Conservation (phyloP, 805 yeast genomes). For the Teunomyces funiuensis region DNA sequence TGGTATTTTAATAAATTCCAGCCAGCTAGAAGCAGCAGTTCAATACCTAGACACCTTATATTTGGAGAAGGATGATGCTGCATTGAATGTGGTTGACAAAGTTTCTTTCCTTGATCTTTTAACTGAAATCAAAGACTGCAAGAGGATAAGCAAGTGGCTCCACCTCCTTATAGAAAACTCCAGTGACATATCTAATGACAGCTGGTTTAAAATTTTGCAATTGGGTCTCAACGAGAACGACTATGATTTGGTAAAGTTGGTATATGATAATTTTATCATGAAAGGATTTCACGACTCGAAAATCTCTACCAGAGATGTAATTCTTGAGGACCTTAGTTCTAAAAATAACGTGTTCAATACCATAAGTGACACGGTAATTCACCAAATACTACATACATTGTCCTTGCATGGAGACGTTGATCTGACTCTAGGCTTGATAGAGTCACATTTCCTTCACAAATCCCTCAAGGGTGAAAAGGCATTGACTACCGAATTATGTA, state of each 20-base stretch:
- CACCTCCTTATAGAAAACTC: background rate
- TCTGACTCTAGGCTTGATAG: conserved; percentile 34
- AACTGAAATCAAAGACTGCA: conserved; percentile 21
- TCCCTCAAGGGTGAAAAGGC: conserved; percentile 31
- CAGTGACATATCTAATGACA: conserved; percentile 5
- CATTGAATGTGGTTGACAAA: background rate
- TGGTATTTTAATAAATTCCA: conserved; percentile 21
- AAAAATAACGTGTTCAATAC: conserved; percentile 15
- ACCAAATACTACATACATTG: conserved; percentile 29
- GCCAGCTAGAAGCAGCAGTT: conserved; percentile 24
- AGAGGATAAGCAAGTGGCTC: conserved; percentile 17
- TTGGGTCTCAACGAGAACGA: conserved; percentile 24
- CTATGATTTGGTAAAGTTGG: conserved; percentile 25
- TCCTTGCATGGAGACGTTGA: conserved; percentile 38
- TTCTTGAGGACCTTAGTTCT: conserved; percentile 14
- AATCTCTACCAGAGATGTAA: conserved; percentile 24
- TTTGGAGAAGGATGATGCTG: conserved; percentile 9
- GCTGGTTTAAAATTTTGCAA: conserved; percentile 26
- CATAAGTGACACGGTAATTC: conserved; percentile 22
- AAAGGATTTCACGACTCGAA: conserved; percentile 19
- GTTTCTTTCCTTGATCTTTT: background rate
- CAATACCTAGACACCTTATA: too few relatives aligned
- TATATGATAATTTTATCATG: conserved; percentile 33
- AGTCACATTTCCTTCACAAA: conserved; percentile 36
- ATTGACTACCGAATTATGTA: conserved; percentile 32